Percentiles rank a stretch among this genome's conserved stretches.
Evolutionary conservation across 768 basidiomycete genomes (phyloP).

Genomic region (Leucocoprinus birnbaumii): DNA sequence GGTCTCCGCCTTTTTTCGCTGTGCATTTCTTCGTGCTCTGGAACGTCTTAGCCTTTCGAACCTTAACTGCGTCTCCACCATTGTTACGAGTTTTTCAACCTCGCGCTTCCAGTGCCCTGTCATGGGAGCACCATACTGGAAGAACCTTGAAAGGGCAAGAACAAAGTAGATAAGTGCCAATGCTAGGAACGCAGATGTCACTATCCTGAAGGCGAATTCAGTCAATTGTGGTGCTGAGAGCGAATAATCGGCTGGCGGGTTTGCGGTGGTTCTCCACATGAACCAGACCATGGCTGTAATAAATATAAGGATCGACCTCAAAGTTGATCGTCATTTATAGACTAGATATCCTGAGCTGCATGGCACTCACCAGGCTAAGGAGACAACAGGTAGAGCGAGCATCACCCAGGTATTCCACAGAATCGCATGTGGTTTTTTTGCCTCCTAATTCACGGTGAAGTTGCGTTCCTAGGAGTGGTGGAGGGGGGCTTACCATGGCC

Average conservation of each 20-base stretch:
- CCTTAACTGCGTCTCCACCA: background rate
- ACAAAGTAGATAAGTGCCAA: background rate
- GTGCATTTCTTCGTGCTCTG: too few relatives aligned
- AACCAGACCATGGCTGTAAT: slow-evolving; percentile 47
- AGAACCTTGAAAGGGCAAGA: background rate
- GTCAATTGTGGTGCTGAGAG: background rate
- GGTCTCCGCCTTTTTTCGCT: too few relatives aligned
- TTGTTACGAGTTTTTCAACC: background rate
- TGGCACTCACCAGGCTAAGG: slow-evolving; percentile 49
- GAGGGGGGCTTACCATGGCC: slow-evolving; percentile 3
- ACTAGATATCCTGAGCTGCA: background rate
- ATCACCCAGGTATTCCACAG: slow-evolving; percentile 67
- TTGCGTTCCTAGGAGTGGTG: background rate
- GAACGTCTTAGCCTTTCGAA: too few relatives aligned
- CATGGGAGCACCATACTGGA: slow-evolving; percentile 16
- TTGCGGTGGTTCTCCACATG: slow-evolving; percentile 39
- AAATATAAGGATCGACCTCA: slow-evolving; percentile 23
- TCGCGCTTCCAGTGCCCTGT: background rate
- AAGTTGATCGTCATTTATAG: too few relatives aligned
- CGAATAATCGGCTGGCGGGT: slow-evolving; percentile 17
- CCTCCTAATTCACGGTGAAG: slow-evolving; percentile 36
- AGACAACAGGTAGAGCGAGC: slow-evolving; percentile 56
- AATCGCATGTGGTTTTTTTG: slow-evolving; percentile 30
- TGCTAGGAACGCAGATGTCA: slow-evolving; percentile 34
- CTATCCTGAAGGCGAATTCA: slow-evolving; percentile 25